phyloP scores from a whole-genome alignment of 306 rosid species.

The Castanospermum australe region DNA sequence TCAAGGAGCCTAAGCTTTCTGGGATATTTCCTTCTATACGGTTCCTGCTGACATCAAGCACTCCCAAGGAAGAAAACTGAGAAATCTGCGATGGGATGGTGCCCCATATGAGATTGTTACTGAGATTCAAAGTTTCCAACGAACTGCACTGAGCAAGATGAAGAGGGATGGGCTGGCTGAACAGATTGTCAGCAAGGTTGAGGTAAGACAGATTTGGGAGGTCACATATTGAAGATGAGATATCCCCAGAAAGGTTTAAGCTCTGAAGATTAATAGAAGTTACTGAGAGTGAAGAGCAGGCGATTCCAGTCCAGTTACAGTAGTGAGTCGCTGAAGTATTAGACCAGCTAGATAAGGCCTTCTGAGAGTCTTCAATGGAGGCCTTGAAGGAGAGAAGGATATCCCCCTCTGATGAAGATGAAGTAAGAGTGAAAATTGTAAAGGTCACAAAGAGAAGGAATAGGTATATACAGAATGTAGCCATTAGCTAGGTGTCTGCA shows the following conservation, averaged over 20 bases:
- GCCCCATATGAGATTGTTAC: conserved; percentile 89
- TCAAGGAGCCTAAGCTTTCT: conserved; percentile 60
- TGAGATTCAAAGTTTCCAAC: conserved; percentile 79
- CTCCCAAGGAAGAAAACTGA: conserved; percentile 55
- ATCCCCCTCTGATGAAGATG: conserved; percentile 54
- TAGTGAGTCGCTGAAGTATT: conserved; percentile 51
- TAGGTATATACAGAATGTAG: conserved; percentile 47
- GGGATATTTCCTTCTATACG: conserved; percentile 79
- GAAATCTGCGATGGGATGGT: conserved; percentile 92
- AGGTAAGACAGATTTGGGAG: conserved; percentile 63
- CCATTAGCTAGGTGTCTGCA: conserved; percentile 56
- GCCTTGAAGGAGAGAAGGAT: conserved; percentile 73
- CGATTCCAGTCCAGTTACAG: conserved; percentile 88
- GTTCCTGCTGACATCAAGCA: conserved; percentile 80
- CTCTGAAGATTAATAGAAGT: conserved; percentile 68
- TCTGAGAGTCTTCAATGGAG: conserved; percentile 67
- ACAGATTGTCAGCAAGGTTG: conserved; percentile 78
- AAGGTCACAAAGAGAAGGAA: conserved; percentile 52
- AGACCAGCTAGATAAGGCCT: conserved; percentile 74
- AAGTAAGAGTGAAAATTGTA: conserved; percentile 38
- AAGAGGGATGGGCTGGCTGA: conserved; percentile 93
- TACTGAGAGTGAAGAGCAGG: conserved; percentile 64
- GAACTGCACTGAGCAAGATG: conserved; percentile 76
- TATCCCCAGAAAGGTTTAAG: conserved; percentile 84
- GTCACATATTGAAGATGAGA: conserved; percentile 67